Conservation (phyloP, 768 basidiomycete species). For the Leccinellum luteum region DNA sequence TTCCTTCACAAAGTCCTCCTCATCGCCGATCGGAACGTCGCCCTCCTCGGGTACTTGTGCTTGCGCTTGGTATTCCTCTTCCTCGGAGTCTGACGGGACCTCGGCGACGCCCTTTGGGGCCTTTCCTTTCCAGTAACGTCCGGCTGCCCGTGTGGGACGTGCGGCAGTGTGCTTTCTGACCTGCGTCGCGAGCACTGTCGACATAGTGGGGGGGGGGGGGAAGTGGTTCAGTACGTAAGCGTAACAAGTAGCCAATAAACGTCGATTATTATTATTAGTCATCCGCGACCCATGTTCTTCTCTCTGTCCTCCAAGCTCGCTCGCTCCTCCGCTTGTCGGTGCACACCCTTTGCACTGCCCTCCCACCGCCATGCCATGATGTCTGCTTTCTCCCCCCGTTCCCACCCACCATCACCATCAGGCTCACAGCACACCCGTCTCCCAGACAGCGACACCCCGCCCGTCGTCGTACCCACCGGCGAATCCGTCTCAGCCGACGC, state of each 20-base stretch:
- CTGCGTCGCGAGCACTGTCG: conserved; percentile 33
- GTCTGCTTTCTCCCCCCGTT: conserved; percentile 50
- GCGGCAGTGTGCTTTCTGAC: conserved; percentile 72
- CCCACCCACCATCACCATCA: conserved; percentile 23
- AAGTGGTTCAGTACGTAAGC: conserved; percentile 15
- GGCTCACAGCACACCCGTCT: conserved; percentile 16
- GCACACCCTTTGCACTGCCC: background rate
- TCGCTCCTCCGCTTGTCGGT: conserved; percentile 4
- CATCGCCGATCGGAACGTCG: conserved; percentile 60
- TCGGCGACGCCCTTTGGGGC: conserved; percentile 72
- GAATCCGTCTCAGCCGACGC: conserved; percentile 53
- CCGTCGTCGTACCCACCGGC: conserved; percentile 48
- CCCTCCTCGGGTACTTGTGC: conserved; percentile 43
- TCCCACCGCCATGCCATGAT: conserved; percentile 59
- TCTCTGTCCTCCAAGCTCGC: conserved; percentile 17
- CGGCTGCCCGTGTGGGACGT: conserved; percentile 75
- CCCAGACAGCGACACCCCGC: conserved; percentile 44
- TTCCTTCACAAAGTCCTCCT: conserved; percentile 48
- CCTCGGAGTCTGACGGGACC: conserved; percentile 62
- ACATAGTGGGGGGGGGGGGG: too few species aligned
- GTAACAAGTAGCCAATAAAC: conserved; percentile 5
- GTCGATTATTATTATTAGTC: conserved; percentile 20
- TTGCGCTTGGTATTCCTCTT: conserved; percentile 49
- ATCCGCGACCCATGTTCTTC: conserved; percentile 19
- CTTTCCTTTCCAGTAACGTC: conserved; percentile 89